Percentiles rank a stretch among this genome's conserved stretches.
These are phyloP conservation scores for Haplosporangium sp. DNA, from an alignment of 371 early-diverging fungal genomes.

Conservation along the genomic window DNA sequence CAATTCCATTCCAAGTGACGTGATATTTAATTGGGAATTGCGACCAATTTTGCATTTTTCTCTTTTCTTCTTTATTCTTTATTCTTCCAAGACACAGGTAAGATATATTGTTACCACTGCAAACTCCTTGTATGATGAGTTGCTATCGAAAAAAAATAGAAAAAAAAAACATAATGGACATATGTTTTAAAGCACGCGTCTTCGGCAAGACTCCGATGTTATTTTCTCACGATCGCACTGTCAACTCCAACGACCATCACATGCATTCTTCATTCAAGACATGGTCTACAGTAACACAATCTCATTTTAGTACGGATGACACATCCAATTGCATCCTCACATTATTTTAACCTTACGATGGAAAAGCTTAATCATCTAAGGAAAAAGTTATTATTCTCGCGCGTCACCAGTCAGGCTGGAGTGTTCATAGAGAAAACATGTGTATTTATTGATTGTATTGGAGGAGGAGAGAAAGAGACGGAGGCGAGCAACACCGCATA, in stretches of 20 bases:
- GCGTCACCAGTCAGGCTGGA: neutral
- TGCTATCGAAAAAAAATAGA: neutral
- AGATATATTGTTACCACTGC: neutral
- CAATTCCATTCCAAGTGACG: no score
- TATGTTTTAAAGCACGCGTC: neutral
- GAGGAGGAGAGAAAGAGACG: neutral
- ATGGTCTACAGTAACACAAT: neutral
- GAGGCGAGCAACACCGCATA: neutral
- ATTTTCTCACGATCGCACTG: neutral
- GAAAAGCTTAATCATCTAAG: neutral
- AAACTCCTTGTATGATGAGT: neutral
- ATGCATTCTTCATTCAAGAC: neutral
- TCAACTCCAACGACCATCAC: neutral
- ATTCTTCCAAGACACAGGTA: conserved; percentile 6
- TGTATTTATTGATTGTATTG: no score
- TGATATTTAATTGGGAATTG: no score
- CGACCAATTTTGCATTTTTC: neutral
- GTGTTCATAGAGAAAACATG: no score
- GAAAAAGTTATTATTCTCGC: neutral
- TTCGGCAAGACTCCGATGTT: neutral
- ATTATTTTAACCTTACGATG: neutral
- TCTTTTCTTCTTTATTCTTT: conserved; percentile 1
- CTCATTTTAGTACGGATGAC: conserved; percentile 1
- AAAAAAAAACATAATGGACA: neutral
- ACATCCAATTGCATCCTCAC: neutral